Base-by-base conservation (phyloP, 805 yeast genomes). In the Millerago galiae region DNA sequence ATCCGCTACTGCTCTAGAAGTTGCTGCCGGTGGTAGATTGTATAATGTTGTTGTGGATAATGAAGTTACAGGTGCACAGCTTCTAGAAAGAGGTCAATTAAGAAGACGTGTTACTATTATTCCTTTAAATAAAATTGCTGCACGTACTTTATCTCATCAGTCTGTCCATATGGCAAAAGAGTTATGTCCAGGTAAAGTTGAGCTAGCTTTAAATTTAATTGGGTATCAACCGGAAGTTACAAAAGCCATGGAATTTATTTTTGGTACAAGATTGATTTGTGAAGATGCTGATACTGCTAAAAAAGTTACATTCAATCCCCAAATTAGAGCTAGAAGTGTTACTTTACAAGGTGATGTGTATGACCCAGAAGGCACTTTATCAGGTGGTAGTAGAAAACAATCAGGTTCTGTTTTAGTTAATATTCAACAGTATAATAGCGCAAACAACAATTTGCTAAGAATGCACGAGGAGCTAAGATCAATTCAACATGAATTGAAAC, bases 351-450 rank as follows among this genome's bases (percentile, higher is more conserved):
- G 99, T 40, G 99, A 93, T 60, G 75, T 83, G 10, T 93, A 90
- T 63, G 99, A 93, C 58, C 99, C 99, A 0, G 88, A 83, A 51
- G 99, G 99, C 13, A 86, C 95, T 8, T 68, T 93, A 24, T 85
- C 96, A 1, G 99, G 99, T 37, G 98, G 98, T n/a, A 81, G 95
- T 16, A 72, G 91, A 51, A 79, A 71, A 48, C 68, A 69, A 38
- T 66, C 75, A 13, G 71, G 77, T 2, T 74, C 88, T 0, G 61
- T 83, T 3, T 67, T 90, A 43, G 59, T 77, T 10, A 77, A 75
- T 35, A 76, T 89, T 59, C 91, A 83, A 54, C 75, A 75, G 44
- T 81, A 73, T 51, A 83, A 84, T 53, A 60, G 55, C 13, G 54
- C 74, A 11, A 64, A 66, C 18, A 52, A 55, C 9, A 64, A 67